Percentiles rank a stretch among this genome's conserved stretches.
phyloP scores from a whole-genome alignment of 495 filamentous ascomycete genomes.

The Chlorociboria aeruginascens region DNA sequence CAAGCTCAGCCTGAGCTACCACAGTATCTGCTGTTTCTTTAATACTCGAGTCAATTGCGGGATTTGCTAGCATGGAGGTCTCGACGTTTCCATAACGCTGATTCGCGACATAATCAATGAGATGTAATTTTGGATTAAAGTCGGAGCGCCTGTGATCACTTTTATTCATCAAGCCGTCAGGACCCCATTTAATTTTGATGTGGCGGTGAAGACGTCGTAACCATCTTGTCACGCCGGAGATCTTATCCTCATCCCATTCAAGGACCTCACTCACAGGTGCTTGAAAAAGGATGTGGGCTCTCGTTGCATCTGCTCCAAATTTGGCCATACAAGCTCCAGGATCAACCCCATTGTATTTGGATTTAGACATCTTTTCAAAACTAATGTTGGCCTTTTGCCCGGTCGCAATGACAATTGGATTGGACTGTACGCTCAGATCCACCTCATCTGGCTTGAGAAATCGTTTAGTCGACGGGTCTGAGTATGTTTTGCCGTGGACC shows the following conservation, averaged over 20 bases:
- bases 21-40: too few relatives aligned
- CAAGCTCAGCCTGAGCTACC: constrained; percentile 23
- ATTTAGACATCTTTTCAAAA: constrained; percentile 95
- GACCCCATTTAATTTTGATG: constrained; percentile 9
- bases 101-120: too few relatives aligned
- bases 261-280: constrained; percentile 72
- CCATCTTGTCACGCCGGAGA: constrained; percentile 73
- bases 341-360: constrained; percentile 88
- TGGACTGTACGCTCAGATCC: constrained; percentile 42
- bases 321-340: constrained; percentile 54
- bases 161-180: background rate
- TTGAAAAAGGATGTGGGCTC: constrained; percentile 79
- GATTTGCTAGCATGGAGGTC: too few relatives aligned
- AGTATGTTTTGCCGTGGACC: constrained; percentile 80
- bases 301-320: constrained; percentile 73
- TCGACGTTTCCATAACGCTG: too few relatives aligned
- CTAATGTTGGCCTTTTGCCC: constrained; percentile 44
- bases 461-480: constrained; percentile 58
- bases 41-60: too few relatives aligned
- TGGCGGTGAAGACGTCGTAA: constrained; percentile 44
- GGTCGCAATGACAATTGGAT: constrained; percentile 48
- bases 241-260: constrained; percentile 80
- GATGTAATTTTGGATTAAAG: too few relatives aligned
- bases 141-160: background rate
- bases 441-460: constrained; percentile 74